Evolutionary conservation across 164 flowering plant genomes (phyloP).

Genomic region (Chloranthus sessilifolius): DNA sequence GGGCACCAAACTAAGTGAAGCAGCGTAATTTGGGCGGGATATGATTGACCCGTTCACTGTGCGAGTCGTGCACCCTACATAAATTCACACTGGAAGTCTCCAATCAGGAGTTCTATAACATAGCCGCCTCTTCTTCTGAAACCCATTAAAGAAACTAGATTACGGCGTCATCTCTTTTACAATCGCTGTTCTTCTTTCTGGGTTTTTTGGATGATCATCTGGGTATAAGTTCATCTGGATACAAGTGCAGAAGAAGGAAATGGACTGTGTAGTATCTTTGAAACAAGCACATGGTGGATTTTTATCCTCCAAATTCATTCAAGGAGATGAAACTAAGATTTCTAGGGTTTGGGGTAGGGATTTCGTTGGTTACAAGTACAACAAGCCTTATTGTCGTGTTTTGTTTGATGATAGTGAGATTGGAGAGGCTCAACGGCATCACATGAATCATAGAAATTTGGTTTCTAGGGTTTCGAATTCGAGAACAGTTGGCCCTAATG

Average conservation of each 20-base stretch:
- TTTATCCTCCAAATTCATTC: constrained; percentile 30
- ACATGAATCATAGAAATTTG: constrained; percentile 14
- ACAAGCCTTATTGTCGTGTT: too few species aligned
- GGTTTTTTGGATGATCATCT: constrained; percentile 3
- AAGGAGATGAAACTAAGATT: constrained; percentile 8
- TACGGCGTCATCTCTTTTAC: too few species aligned
- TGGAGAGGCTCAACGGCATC: constrained; percentile 11
- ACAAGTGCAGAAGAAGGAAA: constrained; percentile 19
- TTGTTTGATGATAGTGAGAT: constrained; percentile 17
- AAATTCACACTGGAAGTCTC: too few species aligned
- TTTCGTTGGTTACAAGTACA: constrained; percentile 14
- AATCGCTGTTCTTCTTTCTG: too few species aligned
- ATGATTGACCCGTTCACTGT: too few species aligned
- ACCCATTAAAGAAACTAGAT: too few species aligned
- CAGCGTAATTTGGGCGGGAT: too few species aligned
- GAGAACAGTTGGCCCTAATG: constrained; percentile 30
- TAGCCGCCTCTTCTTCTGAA: too few species aligned
- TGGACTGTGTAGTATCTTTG: constrained; percentile 46
- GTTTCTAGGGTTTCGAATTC: constrained; percentile 29
- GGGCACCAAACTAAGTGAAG: too few species aligned
- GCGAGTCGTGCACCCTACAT: too few species aligned
- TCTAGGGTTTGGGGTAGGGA: constrained; percentile 18
- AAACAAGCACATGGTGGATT: constrained; percentile 46
- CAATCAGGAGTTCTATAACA: too few species aligned
- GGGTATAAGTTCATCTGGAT: constrained; percentile 6